phyloP scores from a whole-genome alignment of 2,329 filamentous ascomycete genomes.

The Sarocladiaceae sp. region DNA sequence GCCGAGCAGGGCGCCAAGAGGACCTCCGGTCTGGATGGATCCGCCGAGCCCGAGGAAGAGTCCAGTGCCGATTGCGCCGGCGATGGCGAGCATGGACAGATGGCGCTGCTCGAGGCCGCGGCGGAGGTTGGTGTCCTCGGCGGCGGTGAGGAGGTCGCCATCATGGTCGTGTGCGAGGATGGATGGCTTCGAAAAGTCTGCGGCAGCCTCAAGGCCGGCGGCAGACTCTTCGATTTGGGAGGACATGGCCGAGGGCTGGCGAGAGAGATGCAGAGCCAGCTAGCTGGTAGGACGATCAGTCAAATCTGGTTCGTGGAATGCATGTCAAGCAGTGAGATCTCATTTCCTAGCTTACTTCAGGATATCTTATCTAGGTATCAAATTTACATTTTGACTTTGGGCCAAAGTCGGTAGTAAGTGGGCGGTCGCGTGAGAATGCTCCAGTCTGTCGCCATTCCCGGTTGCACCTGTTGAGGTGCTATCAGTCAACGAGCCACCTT shows the following conservation, averaged over 20 bases:
- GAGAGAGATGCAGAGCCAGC: background rate
- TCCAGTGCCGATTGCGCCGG: conserved; percentile 54
- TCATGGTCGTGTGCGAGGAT: conserved; percentile 15
- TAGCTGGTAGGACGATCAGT: background rate
- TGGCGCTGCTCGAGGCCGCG: conserved; percentile 19
- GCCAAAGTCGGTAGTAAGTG: background rate
- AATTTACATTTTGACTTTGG: no score
- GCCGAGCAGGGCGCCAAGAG: conserved; percentile 40
- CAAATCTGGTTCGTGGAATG: background rate
- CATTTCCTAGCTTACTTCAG: background rate
- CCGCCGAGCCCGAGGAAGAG: conserved; percentile 53
- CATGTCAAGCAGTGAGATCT: background rate
- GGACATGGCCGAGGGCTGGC: background rate
- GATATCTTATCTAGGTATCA: no score
- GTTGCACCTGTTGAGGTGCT: no score
- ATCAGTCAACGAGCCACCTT: no score
- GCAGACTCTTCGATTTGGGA: background rate
- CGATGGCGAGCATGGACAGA: conserved; percentile 57
- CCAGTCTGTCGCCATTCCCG: conserved; percentile 1
- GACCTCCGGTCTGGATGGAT: conserved; percentile 44
- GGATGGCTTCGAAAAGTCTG: background rate
- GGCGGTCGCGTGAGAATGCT: background rate
- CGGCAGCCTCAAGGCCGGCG: conserved; percentile 1
- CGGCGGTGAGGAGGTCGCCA: conserved; percentile 38
- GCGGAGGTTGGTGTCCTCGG: conserved; percentile 37